Base-by-base conservation (phyloP, 768 basidiomycete species). In the Rhizopogon salebrosus region DNA sequence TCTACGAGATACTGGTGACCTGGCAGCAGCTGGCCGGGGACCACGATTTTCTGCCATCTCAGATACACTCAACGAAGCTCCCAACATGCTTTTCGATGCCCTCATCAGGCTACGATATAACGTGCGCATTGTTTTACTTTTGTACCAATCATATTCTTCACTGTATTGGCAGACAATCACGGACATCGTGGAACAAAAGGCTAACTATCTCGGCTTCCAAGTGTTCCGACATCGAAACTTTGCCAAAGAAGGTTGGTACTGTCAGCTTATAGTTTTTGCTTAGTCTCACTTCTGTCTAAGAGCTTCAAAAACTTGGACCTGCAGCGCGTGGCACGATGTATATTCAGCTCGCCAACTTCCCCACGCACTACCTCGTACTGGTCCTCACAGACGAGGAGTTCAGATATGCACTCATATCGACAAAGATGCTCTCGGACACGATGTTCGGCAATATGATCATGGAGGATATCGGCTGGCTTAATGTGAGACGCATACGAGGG, bases 181-280 rank as follows among this genome's bases (percentile, higher is more conserved):
- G 39, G 89, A 92, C 51, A 76, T 87, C 14, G 80, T 86, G 9
- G 91, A 94, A 65, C 87, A 89, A 65, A 93, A 92, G 62, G 89
- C 87, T n/a, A 80, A 75, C 56, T 87, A 91, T 60, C 79, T 95
- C 9, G 93, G 93, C n/a, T 69, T 93, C 38, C 83, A 84, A 63
- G 83, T 80, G 52, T 87, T 81, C 68, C 80, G 84, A 14, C 68
- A 75, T 23, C 81, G 90, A 34, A 85, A 89, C 58, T 82, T 94
- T 55, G 64, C 75, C 1, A 73, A 66, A 34, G 80, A 86, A 61
- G 89, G 90, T 89, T 36, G 67, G 59, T 20, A 1, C 10, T 46
- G 40, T 14, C 35, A 42, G 24, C 6, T 41, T 9, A 14, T n/a
- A 26, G 3, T 31, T 37, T 46, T 23, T 20, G 8, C 31, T n/a